Base-by-base conservation (phyloP, 1,284 basidiomycete genomes). In the Volvariella surrecta region DNA sequence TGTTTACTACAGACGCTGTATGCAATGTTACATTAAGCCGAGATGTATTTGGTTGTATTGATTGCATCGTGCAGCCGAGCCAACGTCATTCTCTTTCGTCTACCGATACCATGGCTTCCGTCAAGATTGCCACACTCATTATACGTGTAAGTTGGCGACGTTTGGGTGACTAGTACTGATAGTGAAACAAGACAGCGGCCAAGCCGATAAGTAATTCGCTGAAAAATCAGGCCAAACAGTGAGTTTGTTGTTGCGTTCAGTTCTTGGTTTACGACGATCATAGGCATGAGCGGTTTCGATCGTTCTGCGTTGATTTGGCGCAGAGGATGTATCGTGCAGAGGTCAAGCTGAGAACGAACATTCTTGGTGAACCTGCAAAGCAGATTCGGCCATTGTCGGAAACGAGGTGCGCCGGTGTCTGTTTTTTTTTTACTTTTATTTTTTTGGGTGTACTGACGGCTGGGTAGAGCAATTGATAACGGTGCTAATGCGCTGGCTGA, bases 401-500 rank as follows among this genome's bases (percentile, higher is more conserved):
- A 60, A 74, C 82, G 11, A 75, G 76, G 89, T 90, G 50, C 51
- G 73, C 66, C 11, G 35, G n/a, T 19, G 24, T 37, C 35, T 21
- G n/a, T 40, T 3, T 32, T 40, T 17, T 6, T 10, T 44, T 32
- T 28, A 40, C 9, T 39, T 32, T 18, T 38, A 17, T 38, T 32
- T 20, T 45, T 2, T 38, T 20, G 18, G 21, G n/a, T 28, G 32
- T 2, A 3, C 43, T 3, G 15, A 44, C 32, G 6, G 20, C 39
- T n/a, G 1, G 24, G 11, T 50, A 92, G 90, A 52, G 90, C 90
- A 0, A 87, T 93, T 42, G 89, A 92, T 54, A 91, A 86, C 54
- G 90, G 90, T 11, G 88, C 90, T 10, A 91, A 89, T 47, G 74
- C 82, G 13, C 66, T 94, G 9, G 89, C 90, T 0, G 90, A 93